A percentile compares a stretch with the other conserved stretches of the same genome.
phyloP scores from a whole-genome alignment of 805 yeast genomes.

The Saturnispora besseyi region DNA sequence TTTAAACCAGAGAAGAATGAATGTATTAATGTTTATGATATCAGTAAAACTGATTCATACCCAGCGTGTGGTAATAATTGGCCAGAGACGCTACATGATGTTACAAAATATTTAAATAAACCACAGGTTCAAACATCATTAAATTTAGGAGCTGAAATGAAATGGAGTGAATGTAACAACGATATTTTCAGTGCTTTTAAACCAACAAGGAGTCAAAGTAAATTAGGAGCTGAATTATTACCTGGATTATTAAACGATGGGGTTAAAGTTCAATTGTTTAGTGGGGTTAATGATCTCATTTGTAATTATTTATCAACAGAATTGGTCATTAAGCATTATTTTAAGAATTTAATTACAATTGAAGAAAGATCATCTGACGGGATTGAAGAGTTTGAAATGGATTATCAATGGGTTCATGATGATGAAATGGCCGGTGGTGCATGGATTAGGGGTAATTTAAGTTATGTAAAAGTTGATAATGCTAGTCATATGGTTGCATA shows the following conservation, averaged over 20 bases:
- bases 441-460: constrained; percentile 54
- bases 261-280: constrained; percentile 61
- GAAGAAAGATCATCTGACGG: neutral
- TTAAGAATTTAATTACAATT: neutral
- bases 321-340: constrained; percentile 48
- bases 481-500: constrained; percentile 94
- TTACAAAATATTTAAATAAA: constrained; percentile 41
- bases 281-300: constrained; percentile 82
- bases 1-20: constrained; percentile 21
- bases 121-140: constrained; percentile 40
- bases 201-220: constrained; percentile 36
- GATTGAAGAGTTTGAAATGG: constrained; percentile 11
- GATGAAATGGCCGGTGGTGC: constrained; percentile 32
- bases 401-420: constrained; percentile 37
- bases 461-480: constrained; percentile 63
- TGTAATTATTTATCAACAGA: constrained; percentile 79
- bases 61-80: constrained; percentile 91
- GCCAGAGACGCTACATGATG: constrained; percentile 58
- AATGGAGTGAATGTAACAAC: constrained; percentile 75
- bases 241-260: constrained; percentile 49
- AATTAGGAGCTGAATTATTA: constrained; percentile 57
- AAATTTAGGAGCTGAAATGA: constrained; percentile 33
- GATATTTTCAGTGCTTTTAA: constrained; percentile 44
- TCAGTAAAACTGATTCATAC: constrained; percentile 55
- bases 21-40: constrained; percentile 82